phyloP scores from a whole-genome alignment of 2,329 filamentous ascomycete genomes.

The Aspergillus sp. region DNA sequence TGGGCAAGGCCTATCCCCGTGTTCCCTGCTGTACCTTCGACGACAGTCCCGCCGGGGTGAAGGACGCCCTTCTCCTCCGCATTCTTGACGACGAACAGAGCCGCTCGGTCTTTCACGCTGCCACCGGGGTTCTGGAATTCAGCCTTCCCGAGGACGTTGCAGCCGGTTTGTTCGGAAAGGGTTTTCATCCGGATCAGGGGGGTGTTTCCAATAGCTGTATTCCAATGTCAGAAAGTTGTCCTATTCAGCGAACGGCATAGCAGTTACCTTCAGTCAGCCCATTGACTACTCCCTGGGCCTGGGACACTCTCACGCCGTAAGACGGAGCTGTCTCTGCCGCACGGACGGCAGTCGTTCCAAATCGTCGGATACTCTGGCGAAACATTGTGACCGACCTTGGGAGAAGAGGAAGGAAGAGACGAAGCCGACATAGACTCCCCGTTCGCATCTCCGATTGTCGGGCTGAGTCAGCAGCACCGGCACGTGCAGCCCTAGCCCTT shows the following conservation, averaged over 20 bases:
- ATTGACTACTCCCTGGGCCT: slow-evolving; percentile 67
- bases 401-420: background rate
- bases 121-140: slow-evolving; percentile 99
- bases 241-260: too few relatives aligned
- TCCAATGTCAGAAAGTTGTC: too few relatives aligned
- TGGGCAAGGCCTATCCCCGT: slow-evolving; percentile 96
- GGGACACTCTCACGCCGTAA: slow-evolving; percentile 63
- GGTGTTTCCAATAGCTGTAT: slow-evolving; percentile 96
- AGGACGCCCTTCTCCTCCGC: slow-evolving; percentile 82
- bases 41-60: slow-evolving; percentile 78
- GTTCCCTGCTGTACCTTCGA: slow-evolving; percentile 95
- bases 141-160: slow-evolving; percentile 89
- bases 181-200: slow-evolving; percentile 83
- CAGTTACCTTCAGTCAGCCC: slow-evolving; percentile 69
- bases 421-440: too few relatives aligned
- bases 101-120: slow-evolving; percentile 91
- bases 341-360: slow-evolving; percentile 54
- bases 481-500: slow-evolving; percentile 21
- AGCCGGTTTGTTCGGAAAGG: slow-evolving; percentile 83
- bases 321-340: slow-evolving; percentile 43
- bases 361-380: slow-evolving; percentile 56
- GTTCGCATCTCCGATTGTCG: slow-evolving; percentile 14
- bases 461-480: slow-evolving; percentile 11
- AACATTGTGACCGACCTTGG: slow-evolving; percentile 50
- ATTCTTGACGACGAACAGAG: slow-evolving; percentile 85